Conservation (phyloP, 2,329 filamentous ascomycete species). For the Fusarium chaquense region DNA sequence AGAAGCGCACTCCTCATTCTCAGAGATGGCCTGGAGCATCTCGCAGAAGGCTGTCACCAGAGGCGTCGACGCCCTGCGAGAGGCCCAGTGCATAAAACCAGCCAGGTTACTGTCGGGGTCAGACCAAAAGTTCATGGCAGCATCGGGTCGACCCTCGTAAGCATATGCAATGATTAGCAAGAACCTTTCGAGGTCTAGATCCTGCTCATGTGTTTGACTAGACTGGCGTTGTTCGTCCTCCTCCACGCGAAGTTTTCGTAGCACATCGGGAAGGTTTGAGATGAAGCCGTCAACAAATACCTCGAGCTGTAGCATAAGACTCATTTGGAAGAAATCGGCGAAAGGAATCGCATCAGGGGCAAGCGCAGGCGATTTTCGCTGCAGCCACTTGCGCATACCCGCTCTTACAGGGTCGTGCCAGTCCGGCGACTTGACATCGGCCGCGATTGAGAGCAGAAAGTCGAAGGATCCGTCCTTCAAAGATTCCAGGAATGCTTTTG, state of each 20-base stretch:
- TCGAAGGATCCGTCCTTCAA: constrained; percentile 92
- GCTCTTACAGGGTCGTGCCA: constrained; percentile 90
- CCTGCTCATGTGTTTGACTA: constrained; percentile 73
- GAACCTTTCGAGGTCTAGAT: constrained; percentile 86
- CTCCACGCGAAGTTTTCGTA: constrained; percentile 85
- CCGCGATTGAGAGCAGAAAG: constrained; percentile 86
- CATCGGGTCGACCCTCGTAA: constrained; percentile 86
- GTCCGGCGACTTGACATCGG: constrained; percentile 81
- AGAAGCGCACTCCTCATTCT: constrained; percentile 83
- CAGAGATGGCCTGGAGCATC: constrained; percentile 89
- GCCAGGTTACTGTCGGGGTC: constrained; percentile 93
- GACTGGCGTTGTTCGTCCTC: constrained; percentile 88
- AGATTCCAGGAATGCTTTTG: constrained; percentile 78
- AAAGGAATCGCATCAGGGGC: constrained; percentile 76
- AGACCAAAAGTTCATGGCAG: constrained; percentile 89
- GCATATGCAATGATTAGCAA: constrained; percentile 91
- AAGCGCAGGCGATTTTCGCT: constrained; percentile 81
- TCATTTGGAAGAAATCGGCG: constrained; percentile 76
- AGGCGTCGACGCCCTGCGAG: constrained; percentile 93
- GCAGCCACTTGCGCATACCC: constrained; percentile 83
- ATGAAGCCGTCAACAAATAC: constrained; percentile 92
- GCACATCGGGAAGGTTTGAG: constrained; percentile 91
- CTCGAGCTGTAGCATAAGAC: constrained; percentile 85
- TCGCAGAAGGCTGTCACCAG: constrained; percentile 96
- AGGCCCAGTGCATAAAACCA: constrained; percentile 98